Conservation (phyloP, 73 alveolate species). For the Effrenium voratum region DNA sequence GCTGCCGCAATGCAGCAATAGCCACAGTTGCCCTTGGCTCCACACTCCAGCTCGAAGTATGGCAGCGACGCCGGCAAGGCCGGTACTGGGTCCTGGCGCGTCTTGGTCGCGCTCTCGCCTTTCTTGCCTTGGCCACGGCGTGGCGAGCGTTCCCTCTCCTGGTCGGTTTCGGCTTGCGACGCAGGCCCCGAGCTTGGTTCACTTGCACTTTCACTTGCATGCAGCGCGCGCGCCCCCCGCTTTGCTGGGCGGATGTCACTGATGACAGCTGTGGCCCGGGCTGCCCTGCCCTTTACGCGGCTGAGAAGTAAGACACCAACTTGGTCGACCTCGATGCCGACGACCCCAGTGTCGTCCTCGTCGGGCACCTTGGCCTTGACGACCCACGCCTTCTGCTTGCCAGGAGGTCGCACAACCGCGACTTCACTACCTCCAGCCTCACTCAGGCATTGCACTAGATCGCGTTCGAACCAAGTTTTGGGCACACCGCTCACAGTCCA, state of each 20-base stretch:
- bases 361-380: not conserved
- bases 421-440: not conserved
- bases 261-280: not conserved
- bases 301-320: not conserved
- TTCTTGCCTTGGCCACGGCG: not conserved
- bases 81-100: not conserved
- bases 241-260: not conserved
- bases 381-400: not conserved
- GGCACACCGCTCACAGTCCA: slow-evolving; percentile 14
- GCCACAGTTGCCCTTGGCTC: slow-evolving; percentile 4
- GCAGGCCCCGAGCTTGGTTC: not conserved
- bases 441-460: not conserved
- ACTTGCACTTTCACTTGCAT: not conserved
- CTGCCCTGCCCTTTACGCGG: not conserved
- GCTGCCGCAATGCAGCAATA: slow-evolving; percentile 22
- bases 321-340: not conserved
- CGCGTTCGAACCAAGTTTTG: not conserved
- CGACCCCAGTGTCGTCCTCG: not conserved
- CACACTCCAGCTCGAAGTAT: not conserved
- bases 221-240: not conserved
- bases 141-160: no score
- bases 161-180: no score
- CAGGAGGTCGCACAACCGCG: not conserved
- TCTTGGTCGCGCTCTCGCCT: not conserved
- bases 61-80: not conserved